Evolutionary conservation across 768 basidiomycete species (phyloP).

Genomic region (Rhodosporidiobolus odoratus): DNA sequence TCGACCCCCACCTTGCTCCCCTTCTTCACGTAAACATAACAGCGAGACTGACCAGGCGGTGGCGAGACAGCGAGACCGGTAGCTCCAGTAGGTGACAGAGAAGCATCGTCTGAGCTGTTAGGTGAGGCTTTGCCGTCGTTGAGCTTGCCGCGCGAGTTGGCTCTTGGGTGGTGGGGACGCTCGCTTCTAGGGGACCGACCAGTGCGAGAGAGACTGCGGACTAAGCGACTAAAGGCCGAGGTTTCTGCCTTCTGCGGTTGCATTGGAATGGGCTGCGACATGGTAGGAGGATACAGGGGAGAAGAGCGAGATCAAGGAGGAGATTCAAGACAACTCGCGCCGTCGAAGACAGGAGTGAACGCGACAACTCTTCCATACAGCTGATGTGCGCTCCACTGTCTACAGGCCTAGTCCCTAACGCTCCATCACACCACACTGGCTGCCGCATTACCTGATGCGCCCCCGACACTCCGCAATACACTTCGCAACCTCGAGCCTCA

Average conservation of each 20-base stretch:
- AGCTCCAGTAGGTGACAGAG: background rate
- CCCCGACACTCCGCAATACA: too few relatives aligned
- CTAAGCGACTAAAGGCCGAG: conserved; percentile 14
- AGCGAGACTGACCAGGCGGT: background rate
- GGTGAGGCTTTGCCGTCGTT: background rate
- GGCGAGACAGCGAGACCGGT: background rate
- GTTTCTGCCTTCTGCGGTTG: background rate
- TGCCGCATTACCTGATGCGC: too few relatives aligned
- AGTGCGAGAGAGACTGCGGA: conserved; percentile 7
- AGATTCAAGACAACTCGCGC: too few relatives aligned
- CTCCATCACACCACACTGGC: too few relatives aligned
- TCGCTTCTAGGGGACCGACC: too few relatives aligned
- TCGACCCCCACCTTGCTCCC: background rate
- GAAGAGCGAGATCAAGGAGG: too few relatives aligned
- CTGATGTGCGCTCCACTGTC: too few relatives aligned
- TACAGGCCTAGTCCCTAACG: too few relatives aligned
- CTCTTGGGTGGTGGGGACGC: background rate
- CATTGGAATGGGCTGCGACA: background rate
- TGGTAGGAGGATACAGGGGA: too few relatives aligned
- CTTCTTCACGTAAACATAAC: background rate
- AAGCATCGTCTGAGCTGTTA: background rate
- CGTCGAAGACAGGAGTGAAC: too few relatives aligned
- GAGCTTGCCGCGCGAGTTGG: background rate
- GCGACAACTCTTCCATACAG: too few relatives aligned
- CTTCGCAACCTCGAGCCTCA: too few relatives aligned